Conservation (phyloP, 257 asterid species). For the Salvia splendens region DNA sequence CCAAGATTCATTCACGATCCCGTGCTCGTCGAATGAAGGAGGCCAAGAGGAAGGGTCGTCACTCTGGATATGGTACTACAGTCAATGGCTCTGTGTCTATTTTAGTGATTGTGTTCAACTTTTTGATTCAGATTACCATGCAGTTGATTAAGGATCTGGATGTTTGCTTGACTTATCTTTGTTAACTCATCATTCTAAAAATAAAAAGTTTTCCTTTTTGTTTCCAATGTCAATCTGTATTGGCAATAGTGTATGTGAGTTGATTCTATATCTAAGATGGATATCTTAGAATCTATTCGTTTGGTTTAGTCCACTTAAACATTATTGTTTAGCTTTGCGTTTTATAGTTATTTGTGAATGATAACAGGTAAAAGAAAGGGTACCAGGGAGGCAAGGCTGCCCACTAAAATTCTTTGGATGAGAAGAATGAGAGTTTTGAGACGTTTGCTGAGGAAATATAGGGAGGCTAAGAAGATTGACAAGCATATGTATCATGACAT, state of each 20-base stretch:
- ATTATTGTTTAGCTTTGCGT: neutral
- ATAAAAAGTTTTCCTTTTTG: too few species aligned
- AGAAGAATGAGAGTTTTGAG: slow-evolving; percentile 65
- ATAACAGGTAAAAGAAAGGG: slow-evolving; percentile 68
- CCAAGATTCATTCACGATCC: slow-evolving; percentile 60
- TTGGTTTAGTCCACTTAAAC: neutral
- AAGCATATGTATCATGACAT: slow-evolving; percentile 72
- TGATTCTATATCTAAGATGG: neutral
- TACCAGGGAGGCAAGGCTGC: slow-evolving; percentile 74
- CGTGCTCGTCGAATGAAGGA: slow-evolving; percentile 69
- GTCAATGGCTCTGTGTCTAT: too few species aligned
- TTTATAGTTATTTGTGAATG: neutral
- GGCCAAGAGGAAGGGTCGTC: slow-evolving; percentile 63
- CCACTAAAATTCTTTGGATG: slow-evolving; percentile 71
- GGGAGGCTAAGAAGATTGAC: slow-evolving; percentile 67
- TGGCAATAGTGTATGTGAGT: neutral
- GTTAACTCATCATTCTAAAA: too few species aligned
- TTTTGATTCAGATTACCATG: neutral
- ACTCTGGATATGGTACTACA: slow-evolving; percentile 52
- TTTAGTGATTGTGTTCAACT: too few species aligned
- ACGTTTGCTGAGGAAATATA: slow-evolving; percentile 61
- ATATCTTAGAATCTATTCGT: neutral
- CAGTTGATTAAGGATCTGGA: neutral
- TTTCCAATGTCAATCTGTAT: too few species aligned
- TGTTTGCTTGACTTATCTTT: neutral